These are phyloP conservation scores for Cadophora luteo-olivacea DNA, from an alignment of 2,329 filamentous ascomycete species.

Conservation along the genomic window DNA sequence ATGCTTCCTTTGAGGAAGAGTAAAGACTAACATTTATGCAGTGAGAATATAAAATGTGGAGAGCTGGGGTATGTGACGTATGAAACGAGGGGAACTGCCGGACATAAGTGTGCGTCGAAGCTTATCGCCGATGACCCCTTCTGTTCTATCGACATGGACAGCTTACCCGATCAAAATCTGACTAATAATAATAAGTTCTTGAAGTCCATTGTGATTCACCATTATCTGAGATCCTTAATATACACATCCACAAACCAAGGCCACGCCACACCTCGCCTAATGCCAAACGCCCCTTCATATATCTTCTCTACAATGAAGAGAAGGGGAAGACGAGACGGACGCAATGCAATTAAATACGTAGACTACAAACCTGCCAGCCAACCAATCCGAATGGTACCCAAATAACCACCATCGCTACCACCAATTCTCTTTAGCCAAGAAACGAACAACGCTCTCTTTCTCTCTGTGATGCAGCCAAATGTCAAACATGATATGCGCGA, in stretches of 20 bases:
- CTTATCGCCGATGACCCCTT: slow-evolving; percentile 22
- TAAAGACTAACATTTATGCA: neutral
- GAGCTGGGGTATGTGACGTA: slow-evolving; percentile 22
- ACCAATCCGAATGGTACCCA: slow-evolving; percentile 26
- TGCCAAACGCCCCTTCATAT: slow-evolving; percentile 10
- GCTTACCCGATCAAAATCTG: neutral
- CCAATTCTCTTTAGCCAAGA: neutral
- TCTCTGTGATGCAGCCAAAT: slow-evolving; percentile 25
- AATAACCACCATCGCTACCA: slow-evolving; percentile 13
- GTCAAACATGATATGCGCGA: slow-evolving; percentile 29
- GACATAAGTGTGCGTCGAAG: slow-evolving; percentile 14
- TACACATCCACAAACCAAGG: slow-evolving; percentile 21
- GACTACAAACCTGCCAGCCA: slow-evolving; percentile 15
- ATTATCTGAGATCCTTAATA: slow-evolving; percentile 26
- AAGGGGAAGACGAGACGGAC: slow-evolving; percentile 10
- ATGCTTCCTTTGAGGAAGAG: neutral
- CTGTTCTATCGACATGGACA: neutral
- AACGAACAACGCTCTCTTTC: slow-evolving; percentile 1
- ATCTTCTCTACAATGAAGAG: slow-evolving; percentile 16
- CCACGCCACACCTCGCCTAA: neutral
- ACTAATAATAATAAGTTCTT: neutral
- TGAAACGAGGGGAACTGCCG: slow-evolving; percentile 18
- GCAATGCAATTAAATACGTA: slow-evolving; percentile 26
- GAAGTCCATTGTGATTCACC: slow-evolving; percentile 1
- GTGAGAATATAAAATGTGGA: slow-evolving; percentile 1